Percentiles rank a stretch among this genome's conserved stretches.
phyloP scores from a whole-genome alignment of 768 basidiomycete species.

The Mycena latifolia region DNA sequence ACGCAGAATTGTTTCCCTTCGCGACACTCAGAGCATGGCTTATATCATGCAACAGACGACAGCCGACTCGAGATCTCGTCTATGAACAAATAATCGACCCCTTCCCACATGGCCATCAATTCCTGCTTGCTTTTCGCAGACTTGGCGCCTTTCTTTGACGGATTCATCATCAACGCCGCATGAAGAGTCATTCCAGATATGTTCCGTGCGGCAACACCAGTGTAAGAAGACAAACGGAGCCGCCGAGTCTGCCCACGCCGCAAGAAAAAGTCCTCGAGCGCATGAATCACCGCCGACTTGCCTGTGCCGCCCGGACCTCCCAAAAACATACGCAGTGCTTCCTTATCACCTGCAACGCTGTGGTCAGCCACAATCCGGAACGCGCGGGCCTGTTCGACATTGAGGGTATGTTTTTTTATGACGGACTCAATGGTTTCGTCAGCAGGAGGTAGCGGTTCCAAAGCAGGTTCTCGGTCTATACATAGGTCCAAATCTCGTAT shows the following conservation, averaged over 20 bases:
- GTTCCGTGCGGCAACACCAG: neutral
- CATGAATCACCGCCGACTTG: neutral
- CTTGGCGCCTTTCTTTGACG: too few relatives aligned
- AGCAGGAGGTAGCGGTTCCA: too few relatives aligned
- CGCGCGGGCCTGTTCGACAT: neutral
- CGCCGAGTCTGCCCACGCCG: neutral
- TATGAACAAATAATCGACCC: neutral
- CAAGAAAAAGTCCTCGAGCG: neutral
- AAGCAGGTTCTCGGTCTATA: too few relatives aligned
- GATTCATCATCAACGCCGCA: neutral
- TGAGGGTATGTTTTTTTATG: neutral
- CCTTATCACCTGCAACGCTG: neutral
- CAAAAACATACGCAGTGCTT: neutral
- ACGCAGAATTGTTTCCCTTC: slow-evolving; percentile 43
- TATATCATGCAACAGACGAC: slow-evolving; percentile 46
- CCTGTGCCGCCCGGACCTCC: neutral
- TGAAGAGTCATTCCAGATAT: neutral
- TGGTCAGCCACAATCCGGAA: neutral
- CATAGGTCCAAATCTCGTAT: too few relatives aligned
- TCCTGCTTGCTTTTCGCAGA: neutral
- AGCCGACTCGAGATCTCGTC: slow-evolving; percentile 55
- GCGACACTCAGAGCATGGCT: slow-evolving; percentile 47
- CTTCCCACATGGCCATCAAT: neutral
- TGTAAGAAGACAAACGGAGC: neutral
- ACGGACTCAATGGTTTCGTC: too few relatives aligned